Base-by-base conservation (phyloP, 371 early-diverging fungal genomes). In the Mucor mucedo region DNA sequence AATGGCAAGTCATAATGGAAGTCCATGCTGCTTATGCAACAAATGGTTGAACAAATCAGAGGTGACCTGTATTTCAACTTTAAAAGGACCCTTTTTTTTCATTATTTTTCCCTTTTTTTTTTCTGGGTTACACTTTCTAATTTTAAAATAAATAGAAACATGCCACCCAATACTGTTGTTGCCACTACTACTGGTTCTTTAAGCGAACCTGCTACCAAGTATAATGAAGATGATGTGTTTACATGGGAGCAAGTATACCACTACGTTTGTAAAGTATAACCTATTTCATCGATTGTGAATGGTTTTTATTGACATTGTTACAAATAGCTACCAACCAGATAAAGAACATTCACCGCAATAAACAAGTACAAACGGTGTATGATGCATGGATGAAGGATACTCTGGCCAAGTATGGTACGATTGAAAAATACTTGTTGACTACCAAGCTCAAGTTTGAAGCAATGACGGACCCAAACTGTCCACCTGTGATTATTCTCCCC, bases 401-500 rank as follows among this genome's bases (percentile, higher is more conserved):
- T 16, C 42, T 69, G 9, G 30, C 42, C 28, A 50, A 66, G 38
- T 66, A 79, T 33, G 80, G 80, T 11, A 68, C 80, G 0, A 73
- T 80, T 16, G 67, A 68, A 8, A 55, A 54, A 52, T 80, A 75
- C 40, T 61, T 80, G 4, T 60, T 61, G 41, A 38, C 65, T 11
- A 73, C 60, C 39, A 79, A 77, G 53, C 58, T 80, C 0, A 65
- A 62, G 2, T 70, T 53, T 47, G 55, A 68, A 52, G 52, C 58
- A 21, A 54, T 41, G 11, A 48, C 52, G 5, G 59, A 61, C 14
- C 21, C 29, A 9, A 28, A 28, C n/a, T 42, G 47, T 29, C 63
- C 71, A 28, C 62, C 67, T 16, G 68, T 77, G 41, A 62, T 82
- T 47, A 61, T 82, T 8, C 73, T 70, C 8, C 64, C 69, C 27